Conservation (phyloP, 2,329 filamentous ascomycete genomes). For the Metarhizium robertsii region DNA sequence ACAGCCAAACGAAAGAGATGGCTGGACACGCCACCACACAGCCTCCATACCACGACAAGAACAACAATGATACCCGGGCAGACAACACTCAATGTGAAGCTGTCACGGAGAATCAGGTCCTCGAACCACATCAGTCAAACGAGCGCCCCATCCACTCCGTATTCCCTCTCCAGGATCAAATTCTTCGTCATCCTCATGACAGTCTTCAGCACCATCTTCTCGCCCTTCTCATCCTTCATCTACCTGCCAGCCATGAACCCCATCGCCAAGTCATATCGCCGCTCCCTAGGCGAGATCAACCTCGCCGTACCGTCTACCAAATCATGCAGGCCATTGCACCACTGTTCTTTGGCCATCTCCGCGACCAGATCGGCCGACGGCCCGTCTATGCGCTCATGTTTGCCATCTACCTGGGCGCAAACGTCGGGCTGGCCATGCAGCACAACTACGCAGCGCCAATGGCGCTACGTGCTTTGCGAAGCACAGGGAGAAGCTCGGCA, state of each 20-base stretch:
- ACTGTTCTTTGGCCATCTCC: constrained; percentile 37
- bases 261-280: constrained; percentile 28
- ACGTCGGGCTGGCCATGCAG: constrained; percentile 35
- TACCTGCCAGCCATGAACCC: constrained; percentile 36
- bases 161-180: constrained; percentile 16
- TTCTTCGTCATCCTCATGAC: constrained; percentile 17
- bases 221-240: constrained; percentile 24
- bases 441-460: constrained; percentile 33
- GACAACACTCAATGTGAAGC: neutral
- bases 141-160: constrained; percentile 12
- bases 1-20: neutral
- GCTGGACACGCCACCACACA: neutral
- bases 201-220: constrained; percentile 19
- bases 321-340: constrained; percentile 45
- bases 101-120: neutral
- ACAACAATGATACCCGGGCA: neutral
- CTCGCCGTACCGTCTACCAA: constrained; percentile 33
- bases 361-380: constrained; percentile 19
- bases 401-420: constrained; percentile 33
- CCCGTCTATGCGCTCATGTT: constrained; percentile 39
- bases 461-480: constrained; percentile 19
- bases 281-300: constrained; percentile 25
- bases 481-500: constrained; percentile 42
- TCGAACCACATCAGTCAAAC: neutral
- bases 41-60: neutral